These are phyloP conservation scores for Conidiobolus incongruus DNA, from an alignment of 371 early-diverging fungal species.

Conservation along the genomic window DNA sequence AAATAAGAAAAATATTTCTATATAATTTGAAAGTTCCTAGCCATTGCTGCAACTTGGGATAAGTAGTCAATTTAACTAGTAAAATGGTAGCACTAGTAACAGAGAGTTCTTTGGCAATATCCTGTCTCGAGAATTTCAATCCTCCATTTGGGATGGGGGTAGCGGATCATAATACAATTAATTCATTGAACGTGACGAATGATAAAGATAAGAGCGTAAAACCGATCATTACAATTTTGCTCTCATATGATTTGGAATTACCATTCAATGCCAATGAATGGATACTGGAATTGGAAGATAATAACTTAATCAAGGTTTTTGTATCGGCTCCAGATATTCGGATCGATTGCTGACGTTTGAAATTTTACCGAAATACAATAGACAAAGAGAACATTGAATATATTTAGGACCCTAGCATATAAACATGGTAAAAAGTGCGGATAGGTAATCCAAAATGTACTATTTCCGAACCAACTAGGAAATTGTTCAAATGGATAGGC, in stretches of 20 bases:
- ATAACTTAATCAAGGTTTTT: too few relatives aligned
- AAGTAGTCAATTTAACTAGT: neutral
- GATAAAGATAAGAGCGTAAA: too few relatives aligned
- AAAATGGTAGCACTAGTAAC: neutral
- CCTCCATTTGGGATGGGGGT: neutral
- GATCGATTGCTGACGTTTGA: neutral
- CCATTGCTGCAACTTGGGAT: neutral
- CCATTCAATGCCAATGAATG: too few relatives aligned
- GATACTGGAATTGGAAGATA: too few relatives aligned
- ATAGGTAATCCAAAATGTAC: constrained; percentile 30
- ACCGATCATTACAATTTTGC: too few relatives aligned
- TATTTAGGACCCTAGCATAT: constrained; percentile 29
- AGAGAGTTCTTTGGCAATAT: constrained; percentile 1
- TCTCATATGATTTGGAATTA: too few relatives aligned
- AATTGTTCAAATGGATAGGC: constrained; percentile 42
- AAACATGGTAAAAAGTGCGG: constrained; percentile 76
- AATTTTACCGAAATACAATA: constrained; percentile 44
- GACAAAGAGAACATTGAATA: constrained; percentile 35
- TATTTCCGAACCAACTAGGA: constrained; percentile 32
- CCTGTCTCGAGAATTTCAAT: neutral
- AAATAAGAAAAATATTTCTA: neutral
- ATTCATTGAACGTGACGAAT: too few relatives aligned
- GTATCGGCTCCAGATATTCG: neutral
- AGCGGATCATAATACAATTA: constrained; percentile 1
- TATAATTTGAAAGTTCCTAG: neutral